phyloP scores from a whole-genome alignment of 306 rosid genomes.

The Corylus americana region DNA sequence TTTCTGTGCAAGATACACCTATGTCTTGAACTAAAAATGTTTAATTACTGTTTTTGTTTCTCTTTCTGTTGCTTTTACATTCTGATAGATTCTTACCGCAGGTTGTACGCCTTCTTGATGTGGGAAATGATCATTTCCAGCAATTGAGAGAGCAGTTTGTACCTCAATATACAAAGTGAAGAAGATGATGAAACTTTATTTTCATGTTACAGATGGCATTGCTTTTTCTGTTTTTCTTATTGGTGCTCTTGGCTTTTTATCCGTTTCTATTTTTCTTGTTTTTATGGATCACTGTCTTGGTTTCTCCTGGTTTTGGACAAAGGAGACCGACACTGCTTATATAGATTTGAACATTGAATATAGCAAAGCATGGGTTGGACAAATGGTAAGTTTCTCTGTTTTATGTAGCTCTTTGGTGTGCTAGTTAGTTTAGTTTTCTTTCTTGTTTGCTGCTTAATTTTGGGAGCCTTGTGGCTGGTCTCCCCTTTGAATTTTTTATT shows the following conservation, averaged over 20 bases:
- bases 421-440: too few species aligned
- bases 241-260: background rate
- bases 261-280: background rate
- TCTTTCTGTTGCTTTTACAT: slow-evolving; percentile 6
- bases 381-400: background rate
- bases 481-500: too few species aligned
- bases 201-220: slow-evolving; percentile 3
- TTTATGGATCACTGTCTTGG: slow-evolving; percentile 3
- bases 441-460: too few species aligned
- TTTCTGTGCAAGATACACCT: background rate
- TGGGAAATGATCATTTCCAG: slow-evolving; percentile 53
- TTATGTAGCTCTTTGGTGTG: too few species aligned
- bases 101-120: slow-evolving; percentile 88
- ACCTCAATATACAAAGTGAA: slow-evolving; percentile 42
- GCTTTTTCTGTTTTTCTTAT: background rate
- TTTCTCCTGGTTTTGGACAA: slow-evolving; percentile 18
- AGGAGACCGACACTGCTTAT: background rate
- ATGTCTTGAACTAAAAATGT: background rate
- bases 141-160: slow-evolving; percentile 47
- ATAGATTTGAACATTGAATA: background rate
- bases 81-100: slow-evolving; percentile 25
- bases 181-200: background rate
- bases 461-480: too few species aligned
- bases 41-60: background rate
- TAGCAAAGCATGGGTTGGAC: slow-evolving; percentile 4